Evolutionary conservation across 2,329 filamentous ascomycete species (phyloP).

Genomic region (Fusarium sp.): DNA sequence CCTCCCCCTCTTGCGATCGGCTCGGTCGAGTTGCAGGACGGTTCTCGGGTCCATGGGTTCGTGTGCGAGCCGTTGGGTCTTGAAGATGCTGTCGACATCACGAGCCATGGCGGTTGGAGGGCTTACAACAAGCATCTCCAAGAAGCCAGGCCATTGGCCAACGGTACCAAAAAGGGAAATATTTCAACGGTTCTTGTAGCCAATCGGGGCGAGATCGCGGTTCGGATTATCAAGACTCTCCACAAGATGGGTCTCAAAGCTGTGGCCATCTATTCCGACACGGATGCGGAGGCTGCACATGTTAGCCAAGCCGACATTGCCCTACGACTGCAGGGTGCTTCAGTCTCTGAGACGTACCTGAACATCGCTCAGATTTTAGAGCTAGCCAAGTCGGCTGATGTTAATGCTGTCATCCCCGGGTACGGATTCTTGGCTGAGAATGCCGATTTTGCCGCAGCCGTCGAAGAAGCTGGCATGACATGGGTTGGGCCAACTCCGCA

Average conservation of each 20-base stretch:
- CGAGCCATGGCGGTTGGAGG: conserved; percentile 52
- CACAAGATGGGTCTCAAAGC: conserved; percentile 77
- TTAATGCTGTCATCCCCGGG: conserved; percentile 75
- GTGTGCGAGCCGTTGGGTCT: conserved; percentile 56
- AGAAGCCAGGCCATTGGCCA: background rate
- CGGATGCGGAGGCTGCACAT: conserved; percentile 77
- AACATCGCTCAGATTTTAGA: conserved; percentile 74
- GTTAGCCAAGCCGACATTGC: conserved; percentile 78
- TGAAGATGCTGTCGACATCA: conserved; percentile 52
- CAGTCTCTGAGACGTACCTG: conserved; percentile 69
- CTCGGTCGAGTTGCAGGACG: conserved; percentile 53
- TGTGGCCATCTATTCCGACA: conserved; percentile 78
- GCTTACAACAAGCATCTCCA: conserved; percentile 39
- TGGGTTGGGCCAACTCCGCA: conserved; percentile 73
- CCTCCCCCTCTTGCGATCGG: conserved; percentile 55
- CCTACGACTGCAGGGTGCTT: conserved; percentile 71
- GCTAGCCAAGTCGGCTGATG: conserved; percentile 65
- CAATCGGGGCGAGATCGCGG: conserved; percentile 75
- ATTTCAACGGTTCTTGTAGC: conserved; percentile 71
- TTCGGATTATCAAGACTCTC: conserved; percentile 79
- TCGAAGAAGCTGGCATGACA: conserved; percentile 68
- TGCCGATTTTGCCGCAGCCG: conserved; percentile 70
- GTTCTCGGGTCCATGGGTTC: conserved; percentile 55
- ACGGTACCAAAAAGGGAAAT: background rate
- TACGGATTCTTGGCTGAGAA: conserved; percentile 79